Percentiles rank a stretch among this genome's conserved stretches.
phyloP scores from a whole-genome alignment of 345 rosid genomes.

The Pistacia integerrima region DNA sequence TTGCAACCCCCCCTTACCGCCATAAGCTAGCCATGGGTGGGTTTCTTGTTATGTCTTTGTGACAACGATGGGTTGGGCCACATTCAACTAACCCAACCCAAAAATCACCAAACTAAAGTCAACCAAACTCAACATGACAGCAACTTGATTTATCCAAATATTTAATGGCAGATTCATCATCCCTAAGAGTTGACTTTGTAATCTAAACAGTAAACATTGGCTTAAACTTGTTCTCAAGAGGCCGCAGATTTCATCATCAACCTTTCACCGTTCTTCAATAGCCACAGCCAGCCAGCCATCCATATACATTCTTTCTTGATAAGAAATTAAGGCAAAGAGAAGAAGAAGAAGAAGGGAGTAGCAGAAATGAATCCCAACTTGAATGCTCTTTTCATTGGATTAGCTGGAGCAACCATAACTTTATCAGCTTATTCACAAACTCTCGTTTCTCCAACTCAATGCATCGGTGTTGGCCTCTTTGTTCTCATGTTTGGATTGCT shows the following conservation, averaged over 20 bases:
- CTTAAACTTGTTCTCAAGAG: background rate
- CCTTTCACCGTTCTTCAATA: background rate
- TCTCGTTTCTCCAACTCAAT: constrained; percentile 50
- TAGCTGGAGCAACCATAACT: constrained; percentile 73
- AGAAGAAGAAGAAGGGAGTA: background rate
- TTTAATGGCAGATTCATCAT: background rate
- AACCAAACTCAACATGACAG: too few species aligned
- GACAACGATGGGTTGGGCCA: too few species aligned
- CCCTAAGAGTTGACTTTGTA: constrained; percentile 9
- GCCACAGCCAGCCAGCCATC: background rate
- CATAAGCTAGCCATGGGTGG: too few species aligned
- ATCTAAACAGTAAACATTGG: background rate
- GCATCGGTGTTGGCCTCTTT: constrained; percentile 59
- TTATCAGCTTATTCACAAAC: constrained; percentile 76
- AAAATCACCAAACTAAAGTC: too few species aligned
- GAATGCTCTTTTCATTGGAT: constrained; percentile 60
- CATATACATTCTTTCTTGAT: too few species aligned
- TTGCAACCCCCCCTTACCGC: too few species aligned
- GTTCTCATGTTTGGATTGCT: constrained; percentile 75
- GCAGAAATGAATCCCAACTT: constrained; percentile 47
- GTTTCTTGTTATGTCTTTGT: too few species aligned
- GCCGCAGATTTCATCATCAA: background rate
- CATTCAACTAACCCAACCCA: too few species aligned
- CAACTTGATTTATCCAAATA: background rate
- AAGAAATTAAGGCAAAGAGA: constrained; percentile 1